These are phyloP conservation scores for Dothistroma pini DNA, from an alignment of 2,329 filamentous ascomycete genomes.

Conservation along the genomic window DNA sequence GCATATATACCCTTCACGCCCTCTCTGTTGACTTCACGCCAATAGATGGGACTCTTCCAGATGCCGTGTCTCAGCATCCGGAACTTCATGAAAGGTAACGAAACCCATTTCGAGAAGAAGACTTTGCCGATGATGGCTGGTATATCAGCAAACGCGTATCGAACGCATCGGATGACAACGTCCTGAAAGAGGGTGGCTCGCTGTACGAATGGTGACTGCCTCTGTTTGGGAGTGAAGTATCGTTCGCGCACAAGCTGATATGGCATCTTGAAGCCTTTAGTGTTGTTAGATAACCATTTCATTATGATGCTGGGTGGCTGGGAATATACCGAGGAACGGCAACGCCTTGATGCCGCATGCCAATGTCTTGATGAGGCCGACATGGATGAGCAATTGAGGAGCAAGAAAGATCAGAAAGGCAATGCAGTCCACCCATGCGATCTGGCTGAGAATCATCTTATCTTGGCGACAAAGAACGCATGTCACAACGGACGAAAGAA, in stretches of 20 bases:
- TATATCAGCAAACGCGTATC: constrained; percentile 71
- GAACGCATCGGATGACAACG: constrained; percentile 70
- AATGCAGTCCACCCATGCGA: constrained; percentile 72
- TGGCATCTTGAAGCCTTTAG: constrained; percentile 57
- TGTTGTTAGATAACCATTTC: neutral
- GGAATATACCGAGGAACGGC: constrained; percentile 63
- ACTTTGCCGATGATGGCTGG: constrained; percentile 66
- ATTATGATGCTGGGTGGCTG: neutral
- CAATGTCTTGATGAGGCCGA: constrained; percentile 59
- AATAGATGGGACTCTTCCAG: constrained; percentile 58
- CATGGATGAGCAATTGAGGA: constrained; percentile 66
- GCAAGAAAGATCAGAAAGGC: constrained; percentile 68
- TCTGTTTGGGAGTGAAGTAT: constrained; percentile 45
- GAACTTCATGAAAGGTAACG: constrained; percentile 70
- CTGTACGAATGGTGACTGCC: constrained; percentile 61
- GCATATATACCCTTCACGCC: constrained; percentile 63
- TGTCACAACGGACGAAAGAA: neutral
- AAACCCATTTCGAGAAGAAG: constrained; percentile 72
- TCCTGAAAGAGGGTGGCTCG: constrained; percentile 72
- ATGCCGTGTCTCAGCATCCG: constrained; percentile 71
- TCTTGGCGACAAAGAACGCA: constrained; percentile 35
- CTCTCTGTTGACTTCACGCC: constrained; percentile 55
- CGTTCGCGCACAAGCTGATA: constrained; percentile 56
- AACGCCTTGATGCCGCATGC: constrained; percentile 58
- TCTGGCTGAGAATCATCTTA: constrained; percentile 70